Conservation (phyloP, 2,329 filamentous ascomycete species). For the Cercospora sp. region DNA sequence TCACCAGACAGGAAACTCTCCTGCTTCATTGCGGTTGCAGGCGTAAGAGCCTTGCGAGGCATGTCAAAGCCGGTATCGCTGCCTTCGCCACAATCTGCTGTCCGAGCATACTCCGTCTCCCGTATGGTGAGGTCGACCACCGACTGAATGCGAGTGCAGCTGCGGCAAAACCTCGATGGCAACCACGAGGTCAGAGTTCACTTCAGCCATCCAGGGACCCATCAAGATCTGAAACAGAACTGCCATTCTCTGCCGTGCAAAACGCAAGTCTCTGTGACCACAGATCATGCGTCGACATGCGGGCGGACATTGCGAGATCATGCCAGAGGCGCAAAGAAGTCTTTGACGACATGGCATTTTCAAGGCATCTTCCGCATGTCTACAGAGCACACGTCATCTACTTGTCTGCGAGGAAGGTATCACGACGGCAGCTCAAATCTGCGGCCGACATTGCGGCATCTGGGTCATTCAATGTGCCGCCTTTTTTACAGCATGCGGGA, state of each 20-base stretch:
- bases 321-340: not conserved
- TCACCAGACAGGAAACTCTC: not conserved
- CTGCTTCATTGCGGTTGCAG: too few species aligned
- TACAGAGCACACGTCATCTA: not conserved
- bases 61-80: too few species aligned
- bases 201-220: not conserved
- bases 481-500: not conserved
- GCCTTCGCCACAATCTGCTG: not conserved
- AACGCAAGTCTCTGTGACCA: not conserved
- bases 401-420: not conserved
- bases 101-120: not conserved
- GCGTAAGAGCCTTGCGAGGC: too few species aligned
- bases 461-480: not conserved
- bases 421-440: too few species aligned
- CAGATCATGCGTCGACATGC: not conserved
- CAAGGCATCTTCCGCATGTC: not conserved
- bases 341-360: not conserved
- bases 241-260: not conserved
- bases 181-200: not conserved
- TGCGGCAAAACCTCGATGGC: not conserved
- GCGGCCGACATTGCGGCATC: not conserved
- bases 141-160: not conserved
- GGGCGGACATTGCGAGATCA: not conserved
- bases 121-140: not conserved
- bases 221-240: not conserved